Evolutionary conservation across 202 grass and related monocot genomes (phyloP).

Genomic region (Elaeis oleifera): DNA sequence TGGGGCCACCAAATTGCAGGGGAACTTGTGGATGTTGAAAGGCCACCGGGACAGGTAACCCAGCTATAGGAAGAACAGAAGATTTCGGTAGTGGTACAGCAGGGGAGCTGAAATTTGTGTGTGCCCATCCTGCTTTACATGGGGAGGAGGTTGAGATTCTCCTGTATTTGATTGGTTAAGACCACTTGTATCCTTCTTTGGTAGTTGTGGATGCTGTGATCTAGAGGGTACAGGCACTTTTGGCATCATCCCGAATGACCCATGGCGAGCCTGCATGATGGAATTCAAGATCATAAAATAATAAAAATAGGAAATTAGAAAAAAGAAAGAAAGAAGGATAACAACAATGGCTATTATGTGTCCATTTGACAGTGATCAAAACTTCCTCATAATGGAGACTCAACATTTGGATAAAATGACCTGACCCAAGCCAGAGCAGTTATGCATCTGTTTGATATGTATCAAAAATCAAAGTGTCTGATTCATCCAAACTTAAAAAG

Average conservation of each 20-base stretch:
- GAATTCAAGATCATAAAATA: too few relatives aligned
- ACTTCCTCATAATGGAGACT: too few relatives aligned
- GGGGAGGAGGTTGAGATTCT: slow-evolving; percentile 45
- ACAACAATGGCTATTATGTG: not conserved
- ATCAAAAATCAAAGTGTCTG: too few relatives aligned
- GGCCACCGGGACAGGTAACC: slow-evolving; percentile 29
- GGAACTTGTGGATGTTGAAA: slow-evolving; percentile 51
- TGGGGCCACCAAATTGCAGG: slow-evolving; percentile 68
- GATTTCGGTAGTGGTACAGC: slow-evolving; percentile 33
- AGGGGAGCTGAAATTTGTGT: slow-evolving; percentile 31
- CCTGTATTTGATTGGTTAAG: slow-evolving; percentile 34
- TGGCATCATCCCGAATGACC: slow-evolving; percentile 35
- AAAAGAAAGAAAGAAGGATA: slow-evolving; percentile 12
- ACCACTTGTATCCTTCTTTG: slow-evolving; percentile 53
- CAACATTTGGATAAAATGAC: too few relatives aligned
- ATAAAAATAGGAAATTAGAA: not conserved
- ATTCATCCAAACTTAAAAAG: too few relatives aligned
- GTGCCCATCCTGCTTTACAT: slow-evolving; percentile 50
- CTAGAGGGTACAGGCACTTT: slow-evolving; percentile 29
- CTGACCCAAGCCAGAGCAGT: too few relatives aligned
- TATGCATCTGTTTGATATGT: too few relatives aligned
- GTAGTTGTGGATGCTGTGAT: slow-evolving; percentile 34
- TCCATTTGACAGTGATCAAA: too few relatives aligned
- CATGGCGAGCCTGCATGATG: slow-evolving; percentile 20
- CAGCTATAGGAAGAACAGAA: slow-evolving; percentile 38